Percentiles rank a stretch among this genome's conserved stretches.
These are phyloP conservation scores for Cryphonectria nitschkei DNA, from an alignment of 2,329 filamentous ascomycete species.

Conservation along the genomic window DNA sequence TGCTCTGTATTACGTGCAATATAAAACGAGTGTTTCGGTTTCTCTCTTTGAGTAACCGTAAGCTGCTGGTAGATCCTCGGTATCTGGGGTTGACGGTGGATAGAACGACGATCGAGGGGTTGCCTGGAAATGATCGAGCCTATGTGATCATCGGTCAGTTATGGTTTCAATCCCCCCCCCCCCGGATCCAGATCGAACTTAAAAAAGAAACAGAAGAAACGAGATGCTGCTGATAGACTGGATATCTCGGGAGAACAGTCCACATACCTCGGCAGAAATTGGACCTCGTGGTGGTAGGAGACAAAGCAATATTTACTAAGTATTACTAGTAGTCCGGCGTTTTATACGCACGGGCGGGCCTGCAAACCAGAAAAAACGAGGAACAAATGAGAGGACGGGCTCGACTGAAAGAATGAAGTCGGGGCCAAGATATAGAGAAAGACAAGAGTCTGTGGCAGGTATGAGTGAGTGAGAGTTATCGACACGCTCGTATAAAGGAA, in stretches of 20 bases:
- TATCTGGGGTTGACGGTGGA: constrained; percentile 17
- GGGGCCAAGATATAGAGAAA: constrained; percentile 39
- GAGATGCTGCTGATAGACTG: not conserved
- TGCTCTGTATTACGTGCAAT: constrained; percentile 1
- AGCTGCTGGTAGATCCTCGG: constrained; percentile 14
- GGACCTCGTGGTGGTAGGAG: constrained; percentile 22
- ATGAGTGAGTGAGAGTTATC: constrained; percentile 1
- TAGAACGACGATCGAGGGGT: constrained; percentile 2
- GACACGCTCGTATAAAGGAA: constrained; percentile 19
- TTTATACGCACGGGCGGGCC: constrained; percentile 7
- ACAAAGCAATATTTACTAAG: constrained; percentile 18
- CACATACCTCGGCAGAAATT: constrained; percentile 27
- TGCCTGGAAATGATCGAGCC: constrained; percentile 16
- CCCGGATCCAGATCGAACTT: not conserved
- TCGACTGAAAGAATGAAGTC: constrained; percentile 54
- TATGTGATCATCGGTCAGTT: constrained; percentile 21
- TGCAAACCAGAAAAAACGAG: constrained; percentile 14
- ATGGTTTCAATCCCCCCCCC: not conserved
- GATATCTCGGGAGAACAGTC: not conserved
- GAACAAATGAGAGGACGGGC: constrained; percentile 50
- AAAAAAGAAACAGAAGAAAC: not conserved
- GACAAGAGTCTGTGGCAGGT: not conserved
- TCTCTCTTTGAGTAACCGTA: constrained; percentile 6
- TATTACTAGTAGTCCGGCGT: constrained; percentile 21
- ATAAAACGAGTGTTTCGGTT: constrained; percentile 16